Conservation (phyloP, 2,329 filamentous ascomycete species). For the Diplocarpon mali region DNA sequence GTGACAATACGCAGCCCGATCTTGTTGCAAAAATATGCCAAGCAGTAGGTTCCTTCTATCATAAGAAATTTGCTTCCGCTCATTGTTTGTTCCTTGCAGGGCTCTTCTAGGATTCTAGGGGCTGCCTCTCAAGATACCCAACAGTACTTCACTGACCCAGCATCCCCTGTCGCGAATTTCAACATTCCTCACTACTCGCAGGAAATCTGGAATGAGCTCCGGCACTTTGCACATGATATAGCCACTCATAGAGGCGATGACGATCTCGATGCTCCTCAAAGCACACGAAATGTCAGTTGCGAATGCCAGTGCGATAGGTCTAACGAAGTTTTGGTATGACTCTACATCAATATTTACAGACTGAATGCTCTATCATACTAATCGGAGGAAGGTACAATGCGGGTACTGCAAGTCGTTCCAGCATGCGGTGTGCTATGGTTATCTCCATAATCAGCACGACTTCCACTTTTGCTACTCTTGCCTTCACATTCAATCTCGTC, state of each 20-base stretch:
- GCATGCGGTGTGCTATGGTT: slow-evolving; percentile 4
- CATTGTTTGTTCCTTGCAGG: neutral
- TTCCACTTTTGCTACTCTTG: slow-evolving; percentile 1
- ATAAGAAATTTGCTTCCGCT: neutral
- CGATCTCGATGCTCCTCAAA: neutral
- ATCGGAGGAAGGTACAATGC: slow-evolving; percentile 1
- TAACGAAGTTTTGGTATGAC: neutral
- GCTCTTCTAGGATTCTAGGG: neutral
- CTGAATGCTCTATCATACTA: too few species aligned
- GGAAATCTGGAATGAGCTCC: neutral
- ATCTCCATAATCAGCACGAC: neutral
- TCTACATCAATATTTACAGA: neutral
- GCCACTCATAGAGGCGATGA: neutral
- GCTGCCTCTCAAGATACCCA: slow-evolving; percentile 1
- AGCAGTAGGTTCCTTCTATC: neutral
- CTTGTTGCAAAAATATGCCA: neutral
- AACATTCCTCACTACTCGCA: neutral
- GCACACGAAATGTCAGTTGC: neutral
- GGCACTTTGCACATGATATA: neutral
- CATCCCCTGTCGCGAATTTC: neutral
- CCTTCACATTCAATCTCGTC: neutral
- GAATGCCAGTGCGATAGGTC: neutral
- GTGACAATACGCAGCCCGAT: neutral
- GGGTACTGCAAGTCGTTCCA: neutral
- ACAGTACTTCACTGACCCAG: neutral